A percentile compares a stretch with the other conserved stretches of the same genome.
phyloP scores from a whole-genome alignment of 108 stramenopile species.

The Hondaea fermentalgiana region DNA sequence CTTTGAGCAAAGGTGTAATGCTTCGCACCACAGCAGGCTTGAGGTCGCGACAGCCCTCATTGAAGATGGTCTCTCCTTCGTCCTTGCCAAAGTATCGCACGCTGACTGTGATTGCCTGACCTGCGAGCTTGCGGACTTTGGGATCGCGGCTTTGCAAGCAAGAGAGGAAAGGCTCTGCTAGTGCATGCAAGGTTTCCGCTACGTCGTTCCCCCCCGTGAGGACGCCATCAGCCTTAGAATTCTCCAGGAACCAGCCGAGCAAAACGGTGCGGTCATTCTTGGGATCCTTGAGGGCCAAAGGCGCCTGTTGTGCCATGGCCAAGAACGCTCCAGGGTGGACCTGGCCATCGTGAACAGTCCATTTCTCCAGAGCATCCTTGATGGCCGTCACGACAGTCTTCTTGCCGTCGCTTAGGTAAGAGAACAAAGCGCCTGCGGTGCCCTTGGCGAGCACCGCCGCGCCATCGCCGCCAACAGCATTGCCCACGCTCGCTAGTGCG shows the following conservation, averaged over 20 bases:
- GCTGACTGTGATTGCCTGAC: neutral
- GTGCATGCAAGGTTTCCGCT: neutral
- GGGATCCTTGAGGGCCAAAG: neutral
- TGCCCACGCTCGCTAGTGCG: neutral
- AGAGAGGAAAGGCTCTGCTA: neutral
- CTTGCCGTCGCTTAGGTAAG: neutral
- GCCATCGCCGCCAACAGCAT: neutral
- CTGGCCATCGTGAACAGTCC: neutral
- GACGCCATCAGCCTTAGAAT: neutral
- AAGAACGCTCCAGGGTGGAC: neutral
- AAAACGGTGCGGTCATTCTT: neutral
- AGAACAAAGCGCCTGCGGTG: neutral
- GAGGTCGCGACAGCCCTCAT: neutral
- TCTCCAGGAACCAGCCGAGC: neutral
- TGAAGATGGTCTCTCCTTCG: neutral
- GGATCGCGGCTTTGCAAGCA: constrained; percentile 4
- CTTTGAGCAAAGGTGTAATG: neutral
- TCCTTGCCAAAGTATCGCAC: neutral
- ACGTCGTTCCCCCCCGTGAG: neutral
- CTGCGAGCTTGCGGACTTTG: neutral
- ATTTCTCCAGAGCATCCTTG: neutral
- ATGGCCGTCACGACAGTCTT: neutral
- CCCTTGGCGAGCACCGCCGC: neutral
- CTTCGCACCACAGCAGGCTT: neutral
- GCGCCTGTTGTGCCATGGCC: neutral